These are phyloP conservation scores for Arthrobotrys sphaeroides DNA, from an alignment of 2,329 filamentous ascomycete genomes.

Conservation along the genomic window DNA sequence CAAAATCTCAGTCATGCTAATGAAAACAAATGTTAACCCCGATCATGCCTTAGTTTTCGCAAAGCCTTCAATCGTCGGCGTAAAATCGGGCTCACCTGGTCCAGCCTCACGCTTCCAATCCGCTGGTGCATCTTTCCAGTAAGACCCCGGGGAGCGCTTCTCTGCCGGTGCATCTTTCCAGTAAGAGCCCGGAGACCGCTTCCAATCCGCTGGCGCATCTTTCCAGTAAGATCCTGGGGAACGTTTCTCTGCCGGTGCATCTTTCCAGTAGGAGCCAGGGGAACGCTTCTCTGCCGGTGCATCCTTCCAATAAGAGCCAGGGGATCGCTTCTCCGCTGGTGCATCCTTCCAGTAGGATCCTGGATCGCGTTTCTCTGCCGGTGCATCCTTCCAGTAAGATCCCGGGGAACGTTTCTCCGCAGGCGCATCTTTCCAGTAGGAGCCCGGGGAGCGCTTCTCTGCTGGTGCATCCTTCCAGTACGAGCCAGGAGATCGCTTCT, in stretches of 20 bases:
- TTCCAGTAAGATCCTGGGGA: background rate
- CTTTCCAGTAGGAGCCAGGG: background rate
- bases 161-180: background rate
- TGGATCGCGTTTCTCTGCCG: background rate
- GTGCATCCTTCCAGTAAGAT: too few relatives aligned
- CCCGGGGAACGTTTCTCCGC: background rate
- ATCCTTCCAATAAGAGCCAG: background rate
- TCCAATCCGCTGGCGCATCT: background rate
- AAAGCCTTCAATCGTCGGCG: background rate
- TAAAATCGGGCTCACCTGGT: background rate
- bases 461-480: too few relatives aligned
- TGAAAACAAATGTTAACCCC: background rate
- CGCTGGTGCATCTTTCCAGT: background rate
- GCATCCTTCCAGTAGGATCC: background rate
- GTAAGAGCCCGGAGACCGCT: too few relatives aligned
- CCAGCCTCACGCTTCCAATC: background rate
- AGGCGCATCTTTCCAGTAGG: background rate
- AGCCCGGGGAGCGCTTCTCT: background rate
- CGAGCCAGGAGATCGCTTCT: background rate
- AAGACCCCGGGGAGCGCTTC: too few relatives aligned
- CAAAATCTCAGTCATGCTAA: background rate
- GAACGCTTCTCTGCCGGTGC: background rate
- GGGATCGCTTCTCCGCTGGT: too few relatives aligned
- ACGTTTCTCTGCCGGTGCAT: background rate
- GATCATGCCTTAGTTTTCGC: background rate